Evolutionary conservation across 768 basidiomycete species (phyloP).

Genomic region (Leucocoprinus sp.): DNA sequence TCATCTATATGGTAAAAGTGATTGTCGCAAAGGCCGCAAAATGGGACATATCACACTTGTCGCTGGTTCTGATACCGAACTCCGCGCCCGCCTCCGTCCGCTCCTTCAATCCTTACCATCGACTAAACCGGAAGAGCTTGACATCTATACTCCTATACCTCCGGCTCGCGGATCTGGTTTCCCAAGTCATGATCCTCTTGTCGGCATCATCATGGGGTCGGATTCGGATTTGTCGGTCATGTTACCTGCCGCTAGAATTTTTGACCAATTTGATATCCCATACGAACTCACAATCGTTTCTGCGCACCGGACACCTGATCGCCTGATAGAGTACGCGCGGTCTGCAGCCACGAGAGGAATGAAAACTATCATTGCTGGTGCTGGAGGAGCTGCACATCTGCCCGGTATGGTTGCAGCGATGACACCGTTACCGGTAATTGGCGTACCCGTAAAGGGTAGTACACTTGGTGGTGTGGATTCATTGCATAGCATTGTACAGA

Average conservation of each 20-base stretch:
- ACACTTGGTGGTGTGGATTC: slow-evolving; percentile 93
- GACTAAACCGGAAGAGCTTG: slow-evolving; percentile 37
- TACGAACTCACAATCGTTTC: slow-evolving; percentile 96
- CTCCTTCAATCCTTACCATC: slow-evolving; percentile 62
- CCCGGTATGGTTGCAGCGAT: slow-evolving; percentile 98
- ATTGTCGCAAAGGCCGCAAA: slow-evolving; percentile 84
- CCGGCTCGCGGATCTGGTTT: slow-evolving; percentile 39
- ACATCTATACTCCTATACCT: slow-evolving; percentile 41
- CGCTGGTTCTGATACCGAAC: slow-evolving; percentile 70
- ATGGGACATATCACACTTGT: slow-evolving; percentile 97
- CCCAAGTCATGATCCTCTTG: slow-evolving; percentile 65
- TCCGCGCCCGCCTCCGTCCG: slow-evolving; percentile 59
- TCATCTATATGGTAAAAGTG: slow-evolving; percentile 93
- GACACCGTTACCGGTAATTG: slow-evolving; percentile 87
- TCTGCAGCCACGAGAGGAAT: slow-evolving; percentile 61
- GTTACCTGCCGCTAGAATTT: slow-evolving; percentile 78
- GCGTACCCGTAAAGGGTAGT: slow-evolving; percentile 95
- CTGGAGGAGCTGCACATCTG: slow-evolving; percentile 96
- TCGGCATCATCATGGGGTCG: slow-evolving; percentile 96
- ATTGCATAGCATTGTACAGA: slow-evolving; percentile 96
- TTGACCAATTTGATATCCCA: slow-evolving; percentile 75
- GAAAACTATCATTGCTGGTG: slow-evolving; percentile 83
- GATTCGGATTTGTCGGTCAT: slow-evolving; percentile 96
- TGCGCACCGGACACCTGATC: slow-evolving; percentile 88
- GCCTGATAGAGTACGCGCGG: slow-evolving; percentile 75